Evolutionary conservation across 2,329 filamentous ascomycete species (phyloP), one percentile per base, ranked within the genome.

Genomic region (Fusarium continuum): DNA sequence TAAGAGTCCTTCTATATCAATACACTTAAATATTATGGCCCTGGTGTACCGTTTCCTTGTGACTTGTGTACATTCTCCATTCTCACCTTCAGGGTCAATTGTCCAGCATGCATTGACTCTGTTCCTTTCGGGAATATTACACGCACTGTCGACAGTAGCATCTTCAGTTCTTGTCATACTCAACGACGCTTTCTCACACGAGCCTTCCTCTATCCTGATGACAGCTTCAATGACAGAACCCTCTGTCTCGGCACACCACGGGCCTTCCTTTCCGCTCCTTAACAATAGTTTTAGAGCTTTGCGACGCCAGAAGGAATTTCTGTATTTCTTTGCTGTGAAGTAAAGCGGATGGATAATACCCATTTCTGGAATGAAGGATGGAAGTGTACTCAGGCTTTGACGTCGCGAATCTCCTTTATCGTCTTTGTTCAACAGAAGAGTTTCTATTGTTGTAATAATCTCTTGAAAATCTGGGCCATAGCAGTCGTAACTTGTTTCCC

Each of bases 381-480:
- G 56, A 0, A 65, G 14, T 0, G 5, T 6, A 8, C 23, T 16
- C 1, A n/a, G 7, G 2, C 3, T 2, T 2, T 8, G 8, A 1
- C 14, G 10, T 6, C 1, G 17, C 2, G 19, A n/a, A 1, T 17
- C 5, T 2, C 25, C 5, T 3, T 22, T 1, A 0, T 11, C 14
- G 8, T 3, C 2, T n/a, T 16, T 53, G 1, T 26, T 45, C 1
- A 11, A 4, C 0, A 48, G 9, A 1, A 69, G 28, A 2, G 26
- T 6, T 9, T 57, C 60, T 1, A 52, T 28, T 0, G 45, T 44
- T 0, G 41, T 46, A 11, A 69, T 14, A 0, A 69, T 67, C 39
- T 69, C 65, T 20, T 69, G 16, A 7, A 68, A 69, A 7, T 67
- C 66, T 0, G 62, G 66, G 1, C 53, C 41, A 13, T 52, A 67